phyloP scores from a whole-genome alignment of 768 basidiomycete species.

The Amanita phalloides region DNA sequence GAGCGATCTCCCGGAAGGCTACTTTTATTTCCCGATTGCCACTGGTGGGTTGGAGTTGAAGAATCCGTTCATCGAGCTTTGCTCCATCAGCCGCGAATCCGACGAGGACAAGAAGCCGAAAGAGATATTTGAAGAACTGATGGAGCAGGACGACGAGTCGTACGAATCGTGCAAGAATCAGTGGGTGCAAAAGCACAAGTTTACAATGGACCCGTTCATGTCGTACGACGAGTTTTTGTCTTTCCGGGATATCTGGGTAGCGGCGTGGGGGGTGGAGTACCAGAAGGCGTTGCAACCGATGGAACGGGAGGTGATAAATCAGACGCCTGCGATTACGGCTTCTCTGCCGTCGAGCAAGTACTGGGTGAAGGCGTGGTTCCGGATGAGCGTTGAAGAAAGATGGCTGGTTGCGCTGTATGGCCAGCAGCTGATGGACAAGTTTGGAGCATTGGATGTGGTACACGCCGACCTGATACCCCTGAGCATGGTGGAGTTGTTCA shows the following conservation, averaged over 20 bases:
- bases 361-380: background rate
- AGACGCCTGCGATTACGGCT: background rate
- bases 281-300: background rate
- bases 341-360: background rate
- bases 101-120: slow-evolving; percentile 7
- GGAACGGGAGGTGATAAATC: background rate
- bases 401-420: slow-evolving; percentile 30
- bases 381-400: slow-evolving; percentile 18
- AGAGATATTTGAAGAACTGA: slow-evolving; percentile 11
- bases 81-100: slow-evolving; percentile 18
- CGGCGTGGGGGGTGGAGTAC: slow-evolving; percentile 8
- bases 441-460: slow-evolving; percentile 28
- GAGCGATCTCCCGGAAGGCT: slow-evolving; percentile 25
- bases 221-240: slow-evolving; percentile 7
- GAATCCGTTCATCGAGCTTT: slow-evolving; percentile 17
- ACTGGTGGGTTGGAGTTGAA: slow-evolving; percentile 26
- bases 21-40: slow-evolving; percentile 27
- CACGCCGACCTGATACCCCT: slow-evolving; percentile 29
- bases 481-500: slow-evolving; percentile 30
- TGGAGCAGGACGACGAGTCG: slow-evolving; percentile 15
- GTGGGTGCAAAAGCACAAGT: background rate
- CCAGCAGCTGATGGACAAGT: slow-evolving; percentile 25
- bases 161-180: slow-evolving; percentile 17
- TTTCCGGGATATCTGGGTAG: slow-evolving; percentile 9
- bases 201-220: slow-evolving; percentile 7